phyloP scores from a whole-genome alignment of 768 basidiomycete genomes.

The Terana coerulea region DNA sequence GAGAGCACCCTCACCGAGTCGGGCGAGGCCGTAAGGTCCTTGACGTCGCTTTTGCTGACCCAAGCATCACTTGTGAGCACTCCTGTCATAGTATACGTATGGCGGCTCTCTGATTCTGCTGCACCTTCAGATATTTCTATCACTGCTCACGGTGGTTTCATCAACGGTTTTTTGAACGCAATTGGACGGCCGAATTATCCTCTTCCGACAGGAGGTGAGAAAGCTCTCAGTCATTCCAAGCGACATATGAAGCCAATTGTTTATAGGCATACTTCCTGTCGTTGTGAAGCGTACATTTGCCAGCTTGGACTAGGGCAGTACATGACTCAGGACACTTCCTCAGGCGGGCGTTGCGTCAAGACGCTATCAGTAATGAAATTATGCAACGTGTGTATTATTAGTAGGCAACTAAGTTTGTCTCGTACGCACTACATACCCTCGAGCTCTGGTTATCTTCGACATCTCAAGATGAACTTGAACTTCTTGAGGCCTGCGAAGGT shows the following conservation, averaged over 20 bases:
- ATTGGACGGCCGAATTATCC: constrained; percentile 41
- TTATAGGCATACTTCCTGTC: background rate
- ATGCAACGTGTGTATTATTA: too few relatives aligned
- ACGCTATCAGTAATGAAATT: too few relatives aligned
- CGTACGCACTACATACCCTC: too few relatives aligned
- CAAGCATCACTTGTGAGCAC: constrained; percentile 46
- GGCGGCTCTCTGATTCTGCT: background rate
- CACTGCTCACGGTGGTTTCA: constrained; percentile 63
- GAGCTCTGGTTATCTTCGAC: too few relatives aligned
- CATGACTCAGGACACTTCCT: too few relatives aligned
- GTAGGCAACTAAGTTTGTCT: too few relatives aligned
- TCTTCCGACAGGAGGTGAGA: constrained; percentile 60
- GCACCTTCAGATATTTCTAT: constrained; percentile 66
- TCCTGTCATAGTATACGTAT: background rate
- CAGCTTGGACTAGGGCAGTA: too few relatives aligned
- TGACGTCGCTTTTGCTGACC: constrained; percentile 51
- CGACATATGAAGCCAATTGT: background rate
- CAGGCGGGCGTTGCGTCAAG: too few relatives aligned
- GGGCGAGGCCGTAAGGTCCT: constrained; percentile 48
- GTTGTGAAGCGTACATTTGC: constrained; percentile 1
- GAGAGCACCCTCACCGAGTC: constrained; percentile 47
- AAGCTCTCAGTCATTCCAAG: background rate
- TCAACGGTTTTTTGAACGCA: constrained; percentile 48
- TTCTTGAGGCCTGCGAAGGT: too few relatives aligned
- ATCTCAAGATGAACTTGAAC: too few relatives aligned